Conservation (phyloP, 106 monocot species). For the Amphibolis antarctica region DNA sequence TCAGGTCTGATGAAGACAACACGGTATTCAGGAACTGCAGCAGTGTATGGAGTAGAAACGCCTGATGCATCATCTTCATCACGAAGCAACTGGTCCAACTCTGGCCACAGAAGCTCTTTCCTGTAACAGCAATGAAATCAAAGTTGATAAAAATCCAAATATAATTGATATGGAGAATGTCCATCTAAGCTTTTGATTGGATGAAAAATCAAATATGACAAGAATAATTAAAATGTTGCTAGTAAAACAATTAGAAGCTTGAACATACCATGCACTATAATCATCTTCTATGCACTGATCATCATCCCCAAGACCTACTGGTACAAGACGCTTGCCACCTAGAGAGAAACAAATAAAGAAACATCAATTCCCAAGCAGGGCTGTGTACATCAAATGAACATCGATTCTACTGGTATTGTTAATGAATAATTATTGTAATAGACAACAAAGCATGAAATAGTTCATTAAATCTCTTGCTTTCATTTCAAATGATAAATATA, state of each 20-base stretch:
- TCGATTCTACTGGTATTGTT: too few relatives aligned
- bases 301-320: slow-evolving; percentile 61
- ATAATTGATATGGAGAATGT: too few relatives aligned
- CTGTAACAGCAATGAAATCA: slow-evolving; percentile 24
- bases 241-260: neutral
- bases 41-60: slow-evolving; percentile 58
- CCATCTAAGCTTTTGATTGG: neutral
- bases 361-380: neutral
- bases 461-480: too few relatives aligned
- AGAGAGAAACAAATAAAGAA: neutral
- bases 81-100: slow-evolving; percentile 67
- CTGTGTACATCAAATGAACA: too few relatives aligned
- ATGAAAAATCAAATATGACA: neutral
- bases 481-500: too few relatives aligned
- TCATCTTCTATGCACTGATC: slow-evolving; percentile 75
- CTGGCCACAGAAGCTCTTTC: slow-evolving; percentile 89
- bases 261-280: slow-evolving; percentile 62
- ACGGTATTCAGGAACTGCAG: slow-evolving; percentile 75
- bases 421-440: too few relatives aligned
- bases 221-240: neutral
- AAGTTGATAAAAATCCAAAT: neutral
- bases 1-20: slow-evolving; percentile 46
- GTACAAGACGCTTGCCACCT: slow-evolving; percentile 71
- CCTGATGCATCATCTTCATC: slow-evolving; percentile 52
- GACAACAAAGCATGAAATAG: too few relatives aligned